Percentiles rank a stretch among this genome's conserved stretches.
phyloP scores from a whole-genome alignment of 169 alveolate species.

The Plasmodium fragile region DNA sequence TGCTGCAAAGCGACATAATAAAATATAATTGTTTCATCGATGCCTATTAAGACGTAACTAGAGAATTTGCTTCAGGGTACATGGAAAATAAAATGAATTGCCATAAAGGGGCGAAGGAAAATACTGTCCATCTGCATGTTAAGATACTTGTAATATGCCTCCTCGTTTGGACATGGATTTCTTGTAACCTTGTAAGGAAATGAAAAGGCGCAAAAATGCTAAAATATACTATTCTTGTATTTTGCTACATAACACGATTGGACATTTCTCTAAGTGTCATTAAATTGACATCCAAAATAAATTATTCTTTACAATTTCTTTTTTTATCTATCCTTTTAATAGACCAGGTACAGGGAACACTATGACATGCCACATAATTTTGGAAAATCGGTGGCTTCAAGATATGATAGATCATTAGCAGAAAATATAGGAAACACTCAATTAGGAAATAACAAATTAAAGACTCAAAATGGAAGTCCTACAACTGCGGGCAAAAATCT shows the following conservation, averaged over 20 bases:
- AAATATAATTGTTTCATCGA: not conserved
- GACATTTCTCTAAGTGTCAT: not conserved
- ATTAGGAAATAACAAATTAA: not conserved
- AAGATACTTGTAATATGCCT: not conserved
- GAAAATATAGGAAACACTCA: not conserved
- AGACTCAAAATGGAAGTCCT: not conserved
- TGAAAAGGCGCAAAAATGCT: not conserved
- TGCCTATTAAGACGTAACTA: not conserved
- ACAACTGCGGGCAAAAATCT: not conserved
- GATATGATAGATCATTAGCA: slow-evolving; percentile 2
- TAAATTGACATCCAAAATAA: not conserved
- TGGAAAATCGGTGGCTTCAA: not conserved
- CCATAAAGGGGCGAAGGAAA: slow-evolving; percentile 5
- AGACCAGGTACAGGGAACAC: not conserved
- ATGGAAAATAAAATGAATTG: slow-evolving; percentile 16
- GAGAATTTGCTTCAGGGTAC: not conserved
- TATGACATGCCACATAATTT: not conserved
- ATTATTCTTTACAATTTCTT: not conserved
- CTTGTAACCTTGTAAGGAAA: not conserved
- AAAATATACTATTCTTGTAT: not conserved
- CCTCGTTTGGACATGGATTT: not conserved
- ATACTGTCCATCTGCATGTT: not conserved
- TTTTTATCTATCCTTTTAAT: not conserved
- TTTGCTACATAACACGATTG: not conserved
- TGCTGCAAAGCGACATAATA: not conserved